phyloP scores from a whole-genome alignment of 306 rosid species.

The Prunus kanzakura region DNA sequence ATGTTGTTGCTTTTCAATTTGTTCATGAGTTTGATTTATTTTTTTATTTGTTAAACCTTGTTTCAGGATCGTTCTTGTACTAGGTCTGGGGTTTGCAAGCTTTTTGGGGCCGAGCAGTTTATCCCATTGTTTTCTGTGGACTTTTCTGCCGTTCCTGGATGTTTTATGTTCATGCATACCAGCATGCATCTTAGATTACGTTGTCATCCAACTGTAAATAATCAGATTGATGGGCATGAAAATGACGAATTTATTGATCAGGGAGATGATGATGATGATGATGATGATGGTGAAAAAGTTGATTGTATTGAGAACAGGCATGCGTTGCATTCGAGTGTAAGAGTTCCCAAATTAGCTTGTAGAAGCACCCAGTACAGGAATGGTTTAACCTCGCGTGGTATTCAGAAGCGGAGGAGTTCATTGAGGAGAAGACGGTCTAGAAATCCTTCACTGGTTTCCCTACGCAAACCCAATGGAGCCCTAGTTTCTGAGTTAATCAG shows the following conservation, averaged over 20 bases:
- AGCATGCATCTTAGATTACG: conserved; percentile 32
- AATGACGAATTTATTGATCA: conserved; percentile 12
- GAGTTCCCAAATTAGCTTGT: conserved; percentile 38
- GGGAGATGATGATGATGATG: neutral
- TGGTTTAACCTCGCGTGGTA: conserved; percentile 33
- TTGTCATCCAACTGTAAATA: conserved; percentile 32
- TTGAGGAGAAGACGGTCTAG: conserved; percentile 49
- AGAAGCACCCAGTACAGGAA: conserved; percentile 39
- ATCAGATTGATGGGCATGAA: conserved; percentile 12
- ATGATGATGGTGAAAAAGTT: conserved; percentile 7
- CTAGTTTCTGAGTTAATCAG: conserved; percentile 35
- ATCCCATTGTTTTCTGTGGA: conserved; percentile 60
- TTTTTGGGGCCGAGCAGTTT: conserved; percentile 41
- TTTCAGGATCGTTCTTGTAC: conserved; percentile 51
- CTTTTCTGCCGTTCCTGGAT: conserved; percentile 69
- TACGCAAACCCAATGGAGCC: conserved; percentile 35
- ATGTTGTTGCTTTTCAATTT: neutral
- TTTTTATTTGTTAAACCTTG: neutral
- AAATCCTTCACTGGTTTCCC: conserved; percentile 31
- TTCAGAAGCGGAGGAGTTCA: conserved; percentile 57
- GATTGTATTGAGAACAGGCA: conserved; percentile 16
- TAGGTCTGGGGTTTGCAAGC: conserved; percentile 44
- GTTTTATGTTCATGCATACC: conserved; percentile 49
- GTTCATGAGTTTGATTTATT: neutral
- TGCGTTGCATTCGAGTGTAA: conserved; percentile 24